Percentiles rank a stretch among this genome's conserved stretches.
These are phyloP conservation scores for Colletotrichum falcatum DNA, from an alignment of 2,329 filamentous ascomycete species.

Conservation along the genomic window DNA sequence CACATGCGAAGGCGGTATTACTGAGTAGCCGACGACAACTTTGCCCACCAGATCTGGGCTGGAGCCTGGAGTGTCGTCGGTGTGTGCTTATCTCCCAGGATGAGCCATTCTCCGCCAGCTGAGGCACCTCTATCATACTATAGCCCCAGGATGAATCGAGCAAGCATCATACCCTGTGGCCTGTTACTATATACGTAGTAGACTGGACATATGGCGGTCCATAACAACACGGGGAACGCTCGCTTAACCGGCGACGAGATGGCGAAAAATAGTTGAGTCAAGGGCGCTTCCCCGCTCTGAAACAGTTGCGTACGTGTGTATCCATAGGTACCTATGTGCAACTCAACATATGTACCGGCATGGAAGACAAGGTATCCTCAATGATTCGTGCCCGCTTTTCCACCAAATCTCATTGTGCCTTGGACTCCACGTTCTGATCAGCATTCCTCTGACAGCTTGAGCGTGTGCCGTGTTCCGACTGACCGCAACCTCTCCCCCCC, in stretches of 20 bases:
- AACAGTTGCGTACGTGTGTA: constrained; percentile 4
- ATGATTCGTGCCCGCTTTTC: background rate
- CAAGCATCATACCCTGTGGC: background rate
- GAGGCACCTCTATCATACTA: constrained; percentile 1
- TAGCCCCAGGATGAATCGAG: background rate
- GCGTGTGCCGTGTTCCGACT: background rate
- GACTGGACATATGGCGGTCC: background rate
- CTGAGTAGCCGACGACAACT: background rate
- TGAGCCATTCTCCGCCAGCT: background rate
- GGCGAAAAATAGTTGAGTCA: background rate
- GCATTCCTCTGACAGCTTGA: constrained; percentile 3
- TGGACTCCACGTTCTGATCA: constrained; percentile 1
- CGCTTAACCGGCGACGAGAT: background rate
- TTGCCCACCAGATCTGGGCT: background rate
- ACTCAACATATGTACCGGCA: background rate
- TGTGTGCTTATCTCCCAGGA: background rate
- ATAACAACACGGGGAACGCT: background rate
- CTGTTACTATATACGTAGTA: background rate
- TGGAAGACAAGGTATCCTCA: constrained; percentile 4
- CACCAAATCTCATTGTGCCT: background rate
- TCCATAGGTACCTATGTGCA: too few relatives aligned
- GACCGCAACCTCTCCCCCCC: background rate
- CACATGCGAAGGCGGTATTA: background rate
- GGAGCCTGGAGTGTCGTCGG: background rate
- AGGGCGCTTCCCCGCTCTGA: constrained; percentile 15